Evolutionary conservation across 495 filamentous ascomycete genomes (phyloP).

Genomic region (Penicillium steckii): DNA sequence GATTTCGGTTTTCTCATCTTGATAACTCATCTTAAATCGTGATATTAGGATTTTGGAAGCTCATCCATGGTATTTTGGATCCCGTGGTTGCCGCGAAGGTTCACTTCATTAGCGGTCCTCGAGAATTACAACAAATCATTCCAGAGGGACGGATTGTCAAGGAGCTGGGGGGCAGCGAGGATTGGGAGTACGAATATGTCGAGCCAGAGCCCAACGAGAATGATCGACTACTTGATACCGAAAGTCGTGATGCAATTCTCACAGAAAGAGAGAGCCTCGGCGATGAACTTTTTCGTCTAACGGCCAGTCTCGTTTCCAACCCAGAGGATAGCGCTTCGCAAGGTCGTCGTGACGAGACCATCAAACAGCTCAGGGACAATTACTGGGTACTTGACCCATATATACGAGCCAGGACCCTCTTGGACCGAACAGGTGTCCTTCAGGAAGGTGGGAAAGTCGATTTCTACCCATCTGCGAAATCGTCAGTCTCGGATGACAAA

Average conservation of each 20-base stretch:
- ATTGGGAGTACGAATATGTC: constrained; percentile 76
- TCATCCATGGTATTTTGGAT: constrained; percentile 89
- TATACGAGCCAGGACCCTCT: constrained; percentile 62
- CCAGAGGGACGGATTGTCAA: constrained; percentile 62
- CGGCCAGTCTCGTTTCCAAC: constrained; percentile 61
- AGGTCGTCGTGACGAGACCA: constrained; percentile 54
- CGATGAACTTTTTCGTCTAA: constrained; percentile 65
- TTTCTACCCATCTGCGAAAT: constrained; percentile 50
- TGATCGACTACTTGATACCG: constrained; percentile 60
- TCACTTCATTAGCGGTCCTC: constrained; percentile 79
- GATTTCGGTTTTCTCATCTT: background rate
- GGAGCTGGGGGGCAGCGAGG: constrained; percentile 81
- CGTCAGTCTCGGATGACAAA: background rate
- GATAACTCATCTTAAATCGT: background rate
- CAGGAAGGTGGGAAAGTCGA: constrained; percentile 58
- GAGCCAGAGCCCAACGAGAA: constrained; percentile 76
- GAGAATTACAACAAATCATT: constrained; percentile 75
- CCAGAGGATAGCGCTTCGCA: constrained; percentile 37
- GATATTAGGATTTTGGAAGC: constrained; percentile 67
- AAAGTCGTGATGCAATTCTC: constrained; percentile 54
- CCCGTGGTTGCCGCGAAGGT: constrained; percentile 93
- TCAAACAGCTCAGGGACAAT: constrained; percentile 62
- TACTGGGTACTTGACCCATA: constrained; percentile 85
- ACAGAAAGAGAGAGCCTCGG: constrained; percentile 56
- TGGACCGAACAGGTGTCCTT: constrained; percentile 72